Evolutionary conservation across 176 grass and related monocot species (phyloP), one percentile per base, ranked within the genome.

Genomic region (Juncus effusus): DNA sequence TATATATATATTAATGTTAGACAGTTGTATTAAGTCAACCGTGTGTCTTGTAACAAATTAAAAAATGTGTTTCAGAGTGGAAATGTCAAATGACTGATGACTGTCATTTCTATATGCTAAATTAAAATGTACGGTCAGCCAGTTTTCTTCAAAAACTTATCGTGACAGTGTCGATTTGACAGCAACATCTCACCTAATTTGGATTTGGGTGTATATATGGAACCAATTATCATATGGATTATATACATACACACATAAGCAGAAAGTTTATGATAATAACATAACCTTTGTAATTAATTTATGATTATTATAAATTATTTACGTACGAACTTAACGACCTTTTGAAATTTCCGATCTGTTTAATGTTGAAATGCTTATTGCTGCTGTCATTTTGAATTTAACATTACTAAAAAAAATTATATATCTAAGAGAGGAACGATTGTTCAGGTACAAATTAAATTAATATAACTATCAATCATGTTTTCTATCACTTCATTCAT

Each of bases 301-400:
- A 28, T 28, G 19, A 28, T 28, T 28, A 28, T 28, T 28, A 28
- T 28, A 6, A 56, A 11, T 13, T 51, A 61, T 7, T 10, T 54
- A 69, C 49, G 50, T 69, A 54, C 10, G 45, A 69, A 55, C 65
- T 47, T 51, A 69, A 47, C 50, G 65, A 54, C 65, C 65, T 55
- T 39, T 69, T 69, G 47, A 54, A 69, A 38, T 55, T 51, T 11
- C 50, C 45, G 36, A 42, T 19, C 42, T 28, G 19, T 28, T 28
- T 28, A 28, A 28, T 28, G 19, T 28, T 28, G 19, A 28, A 28
- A 67, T 57, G 54, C 10, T n/a, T 57, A 67, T 67, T 67, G 9
- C 47, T 54, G 41, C 11, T 8, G 38, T 59, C 35, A 35, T n/a
- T 56, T 56, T 2, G 16, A n/a, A n/a, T 10, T 7, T 56, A n/a